phyloP scores from a whole-genome alignment of 225 moss, liverwort and hornwort genomes.

The Bryoerythrophyllum caledonicum region DNA sequence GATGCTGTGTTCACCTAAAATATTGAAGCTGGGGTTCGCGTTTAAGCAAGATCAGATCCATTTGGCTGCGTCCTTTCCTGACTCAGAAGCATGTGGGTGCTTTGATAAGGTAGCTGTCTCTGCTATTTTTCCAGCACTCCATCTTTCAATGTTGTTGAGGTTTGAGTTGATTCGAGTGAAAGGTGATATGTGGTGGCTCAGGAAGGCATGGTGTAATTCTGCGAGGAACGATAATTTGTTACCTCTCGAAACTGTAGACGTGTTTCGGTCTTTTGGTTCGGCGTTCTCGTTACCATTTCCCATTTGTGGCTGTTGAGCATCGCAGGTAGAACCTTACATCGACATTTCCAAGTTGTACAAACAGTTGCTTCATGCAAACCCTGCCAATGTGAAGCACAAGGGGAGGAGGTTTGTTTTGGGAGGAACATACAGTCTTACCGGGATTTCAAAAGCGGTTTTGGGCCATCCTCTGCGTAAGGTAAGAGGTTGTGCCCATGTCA shows the following conservation, averaged over 20 bases:
- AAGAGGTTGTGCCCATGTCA: constrained; percentile 6
- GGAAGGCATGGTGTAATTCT: constrained; percentile 12
- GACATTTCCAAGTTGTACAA: constrained; percentile 81
- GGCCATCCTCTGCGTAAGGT: constrained; percentile 88
- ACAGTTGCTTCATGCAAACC: constrained; percentile 43
- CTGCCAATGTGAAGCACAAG: constrained; percentile 41
- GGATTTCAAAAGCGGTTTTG: constrained; percentile 72
- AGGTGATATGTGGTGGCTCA: constrained; percentile 12
- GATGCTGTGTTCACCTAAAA: constrained; percentile 63
- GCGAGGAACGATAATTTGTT: constrained; percentile 5
- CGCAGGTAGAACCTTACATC: constrained; percentile 93
- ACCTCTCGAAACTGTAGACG: neutral
- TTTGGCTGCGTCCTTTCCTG: constrained; percentile 76
- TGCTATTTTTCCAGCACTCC: constrained; percentile 5
- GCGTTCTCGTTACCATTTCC: constrained; percentile 6
- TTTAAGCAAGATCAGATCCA: constrained; percentile 87
- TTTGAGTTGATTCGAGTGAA: constrained; percentile 16
- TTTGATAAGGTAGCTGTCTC: constrained; percentile 80
- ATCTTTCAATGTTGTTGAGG: constrained; percentile 17
- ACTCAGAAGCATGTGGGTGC: constrained; percentile 67
- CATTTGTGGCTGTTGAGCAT: constrained; percentile 19
- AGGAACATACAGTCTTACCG: constrained; percentile 67
- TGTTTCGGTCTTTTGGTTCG: neutral
- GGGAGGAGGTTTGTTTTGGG: constrained; percentile 62
- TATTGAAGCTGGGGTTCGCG: constrained; percentile 91